Conservation (phyloP, 768 basidiomycete species). For the Collybia sordida region DNA sequence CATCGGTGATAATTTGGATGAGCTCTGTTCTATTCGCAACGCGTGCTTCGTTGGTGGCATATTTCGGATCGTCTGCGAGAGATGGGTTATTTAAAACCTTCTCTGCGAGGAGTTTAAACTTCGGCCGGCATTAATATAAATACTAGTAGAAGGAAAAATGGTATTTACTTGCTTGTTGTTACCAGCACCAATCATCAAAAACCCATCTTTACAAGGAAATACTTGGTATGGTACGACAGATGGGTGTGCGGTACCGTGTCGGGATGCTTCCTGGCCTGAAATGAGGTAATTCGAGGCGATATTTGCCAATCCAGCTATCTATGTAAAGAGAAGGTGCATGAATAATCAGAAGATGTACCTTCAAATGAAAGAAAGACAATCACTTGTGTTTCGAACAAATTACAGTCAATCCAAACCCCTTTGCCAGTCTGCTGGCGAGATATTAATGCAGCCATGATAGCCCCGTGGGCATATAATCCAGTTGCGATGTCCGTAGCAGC, state of each 20-base stretch:
- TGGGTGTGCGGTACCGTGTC: conserved; percentile 93
- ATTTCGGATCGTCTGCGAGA: conserved; percentile 60
- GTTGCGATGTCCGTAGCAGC: conserved; percentile 90
- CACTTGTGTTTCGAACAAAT: conserved; percentile 90
- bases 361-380: conserved; percentile 7
- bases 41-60: conserved; percentile 70
- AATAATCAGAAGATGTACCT: background rate
- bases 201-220: conserved; percentile 85
- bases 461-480: conserved; percentile 87
- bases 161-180: conserved; percentile 76
- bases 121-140: background rate
- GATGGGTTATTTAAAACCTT: conserved; percentile 62
- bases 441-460: conserved; percentile 87
- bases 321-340: background rate
- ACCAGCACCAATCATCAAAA: conserved; percentile 91
- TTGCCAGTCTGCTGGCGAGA: conserved; percentile 82
- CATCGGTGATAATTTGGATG: conserved; percentile 62
- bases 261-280: conserved; percentile 73
- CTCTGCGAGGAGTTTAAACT: conserved; percentile 73
- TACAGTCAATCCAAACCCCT: conserved; percentile 91
- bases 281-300: conserved; percentile 94
- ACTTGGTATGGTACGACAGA: conserved; percentile 94
- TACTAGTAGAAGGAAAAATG: background rate
- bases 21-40: conserved; percentile 76
- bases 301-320: conserved; percentile 91